phyloP scores from a whole-genome alignment of 371 early-diverging fungal genomes.

The Mucor mucedo region DNA sequence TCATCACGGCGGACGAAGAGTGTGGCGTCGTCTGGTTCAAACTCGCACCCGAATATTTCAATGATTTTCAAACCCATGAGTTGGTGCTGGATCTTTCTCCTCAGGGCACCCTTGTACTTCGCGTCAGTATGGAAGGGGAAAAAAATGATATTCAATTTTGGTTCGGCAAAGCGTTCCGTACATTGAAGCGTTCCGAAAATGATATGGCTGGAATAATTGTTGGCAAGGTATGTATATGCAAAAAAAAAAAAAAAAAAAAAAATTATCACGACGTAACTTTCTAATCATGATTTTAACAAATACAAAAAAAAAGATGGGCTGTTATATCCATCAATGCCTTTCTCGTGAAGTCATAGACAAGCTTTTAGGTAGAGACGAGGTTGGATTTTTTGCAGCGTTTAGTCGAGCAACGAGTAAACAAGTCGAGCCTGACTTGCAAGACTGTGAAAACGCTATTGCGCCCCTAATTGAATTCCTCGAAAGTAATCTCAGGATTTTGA shows the following conservation, averaged over 20 bases:
- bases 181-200: conserved; percentile 72
- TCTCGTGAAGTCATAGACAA: conserved; percentile 47
- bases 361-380: conserved; percentile 42
- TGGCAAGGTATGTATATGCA: conserved; percentile 52
- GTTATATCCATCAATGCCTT: conserved; percentile 64
- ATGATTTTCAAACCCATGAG: conserved; percentile 81
- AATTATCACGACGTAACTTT: not conserved
- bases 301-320: conserved; percentile 48
- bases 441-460: conserved; percentile 76
- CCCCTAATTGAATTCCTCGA: conserved; percentile 90
- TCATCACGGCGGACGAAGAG: conserved; percentile 79
- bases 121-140: conserved; percentile 92
- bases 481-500: conserved; percentile 78
- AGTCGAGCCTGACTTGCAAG: conserved; percentile 59
- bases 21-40: conserved; percentile 75
- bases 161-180: conserved; percentile 86
- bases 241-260: conserved; percentile 32
- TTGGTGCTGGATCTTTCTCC: conserved; percentile 83
- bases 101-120: conserved; percentile 81
- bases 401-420: conserved; percentile 35
- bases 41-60: conserved; percentile 64
- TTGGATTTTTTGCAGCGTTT: conserved; percentile 49
- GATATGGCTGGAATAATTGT: conserved; percentile 76
- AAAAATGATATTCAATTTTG: conserved; percentile 92
- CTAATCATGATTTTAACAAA: not conserved